A percentile compares a stretch with the other conserved stretches of the same genome.
phyloP scores from a whole-genome alignment of 495 filamentous ascomycete species.

The Aspergillus mulundensis region DNA sequence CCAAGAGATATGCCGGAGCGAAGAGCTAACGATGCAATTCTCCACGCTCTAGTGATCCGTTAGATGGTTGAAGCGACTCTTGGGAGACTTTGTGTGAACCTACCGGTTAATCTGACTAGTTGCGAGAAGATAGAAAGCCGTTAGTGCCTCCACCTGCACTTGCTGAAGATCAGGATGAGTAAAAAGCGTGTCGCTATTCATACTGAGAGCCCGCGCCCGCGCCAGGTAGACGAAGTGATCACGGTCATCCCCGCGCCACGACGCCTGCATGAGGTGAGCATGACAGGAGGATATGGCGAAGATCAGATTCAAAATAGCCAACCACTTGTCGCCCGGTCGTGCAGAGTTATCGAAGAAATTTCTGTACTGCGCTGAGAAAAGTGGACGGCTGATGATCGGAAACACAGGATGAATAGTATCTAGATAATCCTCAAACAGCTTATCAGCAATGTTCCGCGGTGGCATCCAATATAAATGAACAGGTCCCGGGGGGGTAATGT shows the following conservation, averaged over 20 bases:
- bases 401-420: conserved; percentile 56
- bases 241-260: conserved; percentile 44
- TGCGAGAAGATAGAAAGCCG: conserved; percentile 58
- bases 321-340: conserved; percentile 50
- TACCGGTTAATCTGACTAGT: conserved; percentile 63
- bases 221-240: conserved; percentile 59
- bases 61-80: background rate
- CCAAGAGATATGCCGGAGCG: conserved; percentile 59
- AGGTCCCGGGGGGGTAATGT: conserved; percentile 42
- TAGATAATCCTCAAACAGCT: conserved; percentile 54
- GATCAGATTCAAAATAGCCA: conserved; percentile 61
- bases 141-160: conserved; percentile 56
- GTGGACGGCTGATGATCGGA: conserved; percentile 54
- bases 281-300: conserved; percentile 62
- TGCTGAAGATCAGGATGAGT: conserved; percentile 59
- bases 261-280: conserved; percentile 49
- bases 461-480: conserved; percentile 55
- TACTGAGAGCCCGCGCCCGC: conserved; percentile 56
- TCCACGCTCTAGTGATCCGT: conserved; percentile 52
- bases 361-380: conserved; percentile 43
- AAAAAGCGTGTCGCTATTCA: conserved; percentile 51
- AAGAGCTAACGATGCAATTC: conserved; percentile 56
- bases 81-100: conserved; percentile 7
- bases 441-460: conserved; percentile 47
- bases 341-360: conserved; percentile 39